phyloP scores from a whole-genome alignment of 805 yeast genomes.

The Candida jianshihensis region DNA sequence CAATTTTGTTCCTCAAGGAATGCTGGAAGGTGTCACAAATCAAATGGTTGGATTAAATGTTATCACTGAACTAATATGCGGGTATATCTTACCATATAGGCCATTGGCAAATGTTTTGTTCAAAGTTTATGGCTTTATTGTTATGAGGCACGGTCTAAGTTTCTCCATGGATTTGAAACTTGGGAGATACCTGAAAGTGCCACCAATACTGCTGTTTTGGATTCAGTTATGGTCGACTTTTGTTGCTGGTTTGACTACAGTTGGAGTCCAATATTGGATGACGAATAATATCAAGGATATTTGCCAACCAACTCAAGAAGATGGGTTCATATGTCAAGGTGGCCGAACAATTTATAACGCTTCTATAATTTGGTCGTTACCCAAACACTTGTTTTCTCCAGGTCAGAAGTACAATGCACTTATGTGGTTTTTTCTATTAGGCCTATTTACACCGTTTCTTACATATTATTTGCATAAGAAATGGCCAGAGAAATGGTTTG shows the following conservation, averaged over 20 bases:
- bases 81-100: slow-evolving; percentile 48
- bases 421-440: slow-evolving; percentile 50
- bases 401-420: slow-evolving; percentile 48
- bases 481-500: slow-evolving; percentile 25
- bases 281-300: slow-evolving; percentile 29
- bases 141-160: slow-evolving; percentile 47
- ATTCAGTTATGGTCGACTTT: slow-evolving; percentile 35
- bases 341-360: slow-evolving; percentile 41
- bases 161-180: slow-evolving; percentile 45
- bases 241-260: slow-evolving; percentile 31
- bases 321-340: slow-evolving; percentile 38
- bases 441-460: slow-evolving; percentile 33
- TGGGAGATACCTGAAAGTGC: slow-evolving; percentile 51
- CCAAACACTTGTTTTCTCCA: slow-evolving; percentile 39
- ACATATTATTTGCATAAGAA: slow-evolving; percentile 24
- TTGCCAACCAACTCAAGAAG: slow-evolving; percentile 32
- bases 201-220: slow-evolving; percentile 48
- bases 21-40: slow-evolving; percentile 53
- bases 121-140: slow-evolving; percentile 47
- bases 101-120: slow-evolving; percentile 50
- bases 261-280: slow-evolving; percentile 36
- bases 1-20: slow-evolving; percentile 51
- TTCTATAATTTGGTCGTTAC: slow-evolving; percentile 46
- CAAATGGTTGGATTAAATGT: slow-evolving; percentile 51
- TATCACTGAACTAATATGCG: slow-evolving; percentile 52